A percentile compares a stretch with the other conserved stretches of the same genome.
Evolutionary conservation across 2,329 filamentous ascomycete species (phyloP).

Genomic region (Hymenoscyphus infarciens): DNA sequence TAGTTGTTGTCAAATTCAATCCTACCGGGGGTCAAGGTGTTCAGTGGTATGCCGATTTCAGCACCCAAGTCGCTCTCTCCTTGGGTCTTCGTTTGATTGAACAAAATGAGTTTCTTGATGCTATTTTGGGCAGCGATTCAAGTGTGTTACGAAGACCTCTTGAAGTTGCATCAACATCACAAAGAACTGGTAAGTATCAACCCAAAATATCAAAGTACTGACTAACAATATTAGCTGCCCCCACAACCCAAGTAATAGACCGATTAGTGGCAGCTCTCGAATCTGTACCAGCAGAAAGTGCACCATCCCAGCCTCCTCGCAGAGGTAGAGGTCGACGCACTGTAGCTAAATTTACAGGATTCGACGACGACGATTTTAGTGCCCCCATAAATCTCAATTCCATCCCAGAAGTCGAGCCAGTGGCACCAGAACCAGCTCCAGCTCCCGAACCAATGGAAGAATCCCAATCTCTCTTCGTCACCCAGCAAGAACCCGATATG

Average conservation of each 20-base stretch:
- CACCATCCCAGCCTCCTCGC: slow-evolving; percentile 15
- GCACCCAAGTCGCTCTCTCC: slow-evolving; percentile 63
- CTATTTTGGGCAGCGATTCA: slow-evolving; percentile 78
- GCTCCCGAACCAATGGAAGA: slow-evolving; percentile 16
- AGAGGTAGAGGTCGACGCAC: slow-evolving; percentile 40
- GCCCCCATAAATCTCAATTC: slow-evolving; percentile 26
- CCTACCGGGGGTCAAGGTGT: slow-evolving; percentile 50
- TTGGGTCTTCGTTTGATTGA: slow-evolving; percentile 81
- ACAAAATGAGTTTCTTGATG: slow-evolving; percentile 88
- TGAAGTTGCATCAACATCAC: slow-evolving; percentile 43
- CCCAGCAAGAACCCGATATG: slow-evolving; percentile 41
- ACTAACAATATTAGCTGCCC: slow-evolving; percentile 2
- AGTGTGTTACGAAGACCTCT: slow-evolving; percentile 67
- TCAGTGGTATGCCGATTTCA: slow-evolving; percentile 67
- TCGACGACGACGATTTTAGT: slow-evolving; percentile 55
- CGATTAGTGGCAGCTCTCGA: not conserved
- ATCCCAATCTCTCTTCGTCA: slow-evolving; percentile 51
- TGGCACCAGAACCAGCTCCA: slow-evolving; percentile 21
- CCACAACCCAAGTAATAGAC: not conserved
- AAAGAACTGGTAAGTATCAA: slow-evolving; percentile 24
- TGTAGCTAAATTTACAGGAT: slow-evolving; percentile 66
- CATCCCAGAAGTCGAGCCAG: slow-evolving; percentile 33
- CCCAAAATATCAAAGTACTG: not conserved
- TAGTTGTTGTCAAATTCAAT: slow-evolving; percentile 74
- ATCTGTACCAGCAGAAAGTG: slow-evolving; percentile 13